Conservation (phyloP, 352 stramenopile genomes). For the Pythium apleroticum region DNA sequence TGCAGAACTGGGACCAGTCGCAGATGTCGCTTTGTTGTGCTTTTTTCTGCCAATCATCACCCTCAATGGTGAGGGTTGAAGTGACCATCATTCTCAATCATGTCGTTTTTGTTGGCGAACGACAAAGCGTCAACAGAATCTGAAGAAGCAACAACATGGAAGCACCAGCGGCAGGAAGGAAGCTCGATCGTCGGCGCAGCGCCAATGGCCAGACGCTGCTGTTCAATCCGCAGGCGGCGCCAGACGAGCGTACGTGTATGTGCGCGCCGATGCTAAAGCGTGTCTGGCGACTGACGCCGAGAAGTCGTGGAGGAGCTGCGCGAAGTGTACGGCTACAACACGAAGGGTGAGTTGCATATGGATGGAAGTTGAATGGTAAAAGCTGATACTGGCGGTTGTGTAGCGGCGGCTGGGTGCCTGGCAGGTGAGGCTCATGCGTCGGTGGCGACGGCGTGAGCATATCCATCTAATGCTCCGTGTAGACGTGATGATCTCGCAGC, state of each 20-base stretch:
- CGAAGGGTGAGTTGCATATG: constrained; percentile 33
- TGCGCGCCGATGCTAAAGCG: background rate
- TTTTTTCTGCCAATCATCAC: background rate
- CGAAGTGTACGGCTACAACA: constrained; percentile 50
- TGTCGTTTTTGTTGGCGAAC: background rate
- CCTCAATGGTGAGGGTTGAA: background rate
- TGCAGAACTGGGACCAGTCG: no score
- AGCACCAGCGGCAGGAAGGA: constrained; percentile 14
- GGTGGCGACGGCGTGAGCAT: background rate
- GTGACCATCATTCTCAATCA: background rate
- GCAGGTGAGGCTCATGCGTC: constrained; percentile 31
- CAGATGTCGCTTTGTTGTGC: no score
- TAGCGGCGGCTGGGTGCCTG: constrained; percentile 54
- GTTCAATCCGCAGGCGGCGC: constrained; percentile 57
- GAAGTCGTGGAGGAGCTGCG: constrained; percentile 57
- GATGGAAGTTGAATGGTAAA: background rate
- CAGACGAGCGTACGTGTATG: constrained; percentile 36
- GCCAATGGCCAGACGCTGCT: constrained; percentile 50
- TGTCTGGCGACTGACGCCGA: background rate
- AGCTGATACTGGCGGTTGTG: background rate
- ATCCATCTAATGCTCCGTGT: background rate
- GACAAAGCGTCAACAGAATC: background rate
- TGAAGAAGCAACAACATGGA: constrained; percentile 11
- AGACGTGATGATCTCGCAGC: constrained; percentile 83
- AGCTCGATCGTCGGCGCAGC: constrained; percentile 41